Evolutionary conservation across 352 stramenopile species (phyloP).

Genomic region (Phytophthora foliorum): DNA sequence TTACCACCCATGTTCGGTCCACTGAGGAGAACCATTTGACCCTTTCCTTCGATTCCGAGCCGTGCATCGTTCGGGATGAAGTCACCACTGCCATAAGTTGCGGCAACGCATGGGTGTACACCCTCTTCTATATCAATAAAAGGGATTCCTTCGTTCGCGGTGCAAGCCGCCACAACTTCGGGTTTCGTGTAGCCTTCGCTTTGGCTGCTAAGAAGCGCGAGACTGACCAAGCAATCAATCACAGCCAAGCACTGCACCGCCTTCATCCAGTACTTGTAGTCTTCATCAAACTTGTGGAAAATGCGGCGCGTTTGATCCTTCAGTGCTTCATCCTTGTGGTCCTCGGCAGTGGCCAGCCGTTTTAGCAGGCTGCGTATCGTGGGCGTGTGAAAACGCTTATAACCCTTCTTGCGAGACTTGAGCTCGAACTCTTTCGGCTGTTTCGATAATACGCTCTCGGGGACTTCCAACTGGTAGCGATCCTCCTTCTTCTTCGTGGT

Average conservation of each 20-base stretch:
- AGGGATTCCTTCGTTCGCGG: slow-evolving; percentile 56
- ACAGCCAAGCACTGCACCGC: slow-evolving; percentile 93
- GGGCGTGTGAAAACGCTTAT: slow-evolving; percentile 93
- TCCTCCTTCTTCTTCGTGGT: slow-evolving; percentile 96
- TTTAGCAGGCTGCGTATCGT: slow-evolving; percentile 87
- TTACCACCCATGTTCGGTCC: slow-evolving; percentile 99
- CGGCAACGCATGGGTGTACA: slow-evolving; percentile 95
- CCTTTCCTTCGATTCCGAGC: slow-evolving; percentile 80
- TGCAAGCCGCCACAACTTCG: slow-evolving; percentile 83
- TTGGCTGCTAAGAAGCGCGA: slow-evolving; percentile 94
- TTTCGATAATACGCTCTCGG: slow-evolving; percentile 79
- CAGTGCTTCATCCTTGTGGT: slow-evolving; percentile 80
- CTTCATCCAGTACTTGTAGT: slow-evolving; percentile 94
- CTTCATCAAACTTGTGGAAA: slow-evolving; percentile 98
- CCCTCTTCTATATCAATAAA: slow-evolving; percentile 95
- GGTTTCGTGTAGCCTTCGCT: slow-evolving; percentile 95
- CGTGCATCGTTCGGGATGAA: slow-evolving; percentile 98
- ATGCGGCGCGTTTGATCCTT: slow-evolving; percentile 93
- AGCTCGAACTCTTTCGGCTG: slow-evolving; percentile 96
- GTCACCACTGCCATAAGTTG: slow-evolving; percentile 79
- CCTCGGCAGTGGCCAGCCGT: slow-evolving; percentile 80
- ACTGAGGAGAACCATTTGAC: slow-evolving; percentile 94
- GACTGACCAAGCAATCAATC: slow-evolving; percentile 96
- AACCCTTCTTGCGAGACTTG: slow-evolving; percentile 95
- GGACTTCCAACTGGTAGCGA: slow-evolving; percentile 94